A percentile compares a stretch with the other conserved stretches of the same genome.
Conservation (phyloP, 1,139 yeast genomes). For the Arxiozyma slooffiae region DNA sequence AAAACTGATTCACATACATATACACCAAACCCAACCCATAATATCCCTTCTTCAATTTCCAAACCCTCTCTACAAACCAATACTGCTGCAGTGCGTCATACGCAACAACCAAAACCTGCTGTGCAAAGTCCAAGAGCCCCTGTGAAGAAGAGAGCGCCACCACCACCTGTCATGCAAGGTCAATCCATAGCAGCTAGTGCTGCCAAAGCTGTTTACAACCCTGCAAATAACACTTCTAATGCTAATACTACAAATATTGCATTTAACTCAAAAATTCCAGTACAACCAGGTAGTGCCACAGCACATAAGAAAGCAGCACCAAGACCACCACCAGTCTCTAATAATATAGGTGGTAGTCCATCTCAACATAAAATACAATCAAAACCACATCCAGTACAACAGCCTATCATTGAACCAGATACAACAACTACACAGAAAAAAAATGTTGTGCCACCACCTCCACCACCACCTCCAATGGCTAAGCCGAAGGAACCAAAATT, state of each 20-base stretch:
- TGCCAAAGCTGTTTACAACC: conserved; percentile 32
- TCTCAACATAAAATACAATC: conserved; percentile 7
- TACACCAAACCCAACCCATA: conserved; percentile 10
- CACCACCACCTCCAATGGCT: conserved; percentile 53
- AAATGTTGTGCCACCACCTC: conserved; percentile 43
- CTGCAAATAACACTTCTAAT: conserved; percentile 10
- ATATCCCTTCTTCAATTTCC: conserved; percentile 27
- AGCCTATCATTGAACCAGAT: conserved; percentile 16
- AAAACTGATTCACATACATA: conserved; percentile 12
- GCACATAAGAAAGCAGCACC: conserved; percentile 11
- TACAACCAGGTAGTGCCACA: conserved; percentile 3
- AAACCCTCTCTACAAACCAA: conserved; percentile 9
- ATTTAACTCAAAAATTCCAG: background rate
- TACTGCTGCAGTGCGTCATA: background rate
- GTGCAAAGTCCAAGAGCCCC: conserved; percentile 28
- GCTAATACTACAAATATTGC: background rate
- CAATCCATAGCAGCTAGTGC: conserved; percentile 30
- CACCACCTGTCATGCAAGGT: conserved; percentile 27
- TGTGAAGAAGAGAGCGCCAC: conserved; percentile 30
- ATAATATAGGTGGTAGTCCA: background rate
- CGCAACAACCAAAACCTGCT: conserved; percentile 10
- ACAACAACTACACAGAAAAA: conserved; percentile 14
- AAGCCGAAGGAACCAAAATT: conserved; percentile 67
- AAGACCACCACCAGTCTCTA: conserved; percentile 13
- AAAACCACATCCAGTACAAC: conserved; percentile 9